Evolutionary conservation across 805 yeast genomes (phyloP), one percentile per base, ranked within the genome.

Genomic region (Tetrapisispora pingtungensis): DNA sequence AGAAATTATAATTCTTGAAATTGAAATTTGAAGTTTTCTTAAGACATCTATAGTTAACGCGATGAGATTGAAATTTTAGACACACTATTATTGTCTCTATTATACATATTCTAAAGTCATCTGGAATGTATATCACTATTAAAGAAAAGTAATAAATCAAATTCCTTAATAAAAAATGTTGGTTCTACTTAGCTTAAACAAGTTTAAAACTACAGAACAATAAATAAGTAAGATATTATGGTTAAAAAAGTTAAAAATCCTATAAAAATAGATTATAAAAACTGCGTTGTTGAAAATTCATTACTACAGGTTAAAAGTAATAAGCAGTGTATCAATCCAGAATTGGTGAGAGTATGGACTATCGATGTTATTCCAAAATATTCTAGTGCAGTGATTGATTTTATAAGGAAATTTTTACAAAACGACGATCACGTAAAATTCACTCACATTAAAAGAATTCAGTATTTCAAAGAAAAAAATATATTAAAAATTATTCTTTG

Each of bases 391-490:
- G 43, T 54, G 40, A 32, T 62, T 26, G 56, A 58, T 20, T 47
- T 62, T 17, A 54, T 66, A 14, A 55, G 63, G 32, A 52, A 51
- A 14, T 43, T 48, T 27, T 45, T 56, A 15, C 61, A 58, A 40
- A 49, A 46, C 6, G 14, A 49, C 12, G 66, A 62, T 36, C 64
- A 65, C 3, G 37, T 61, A 8, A 41, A 61, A 7, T 51, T 58
- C 24, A 46, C 48, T n/a, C 66, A 62, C 54, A 56, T 82, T 19
- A 84, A 84, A 55, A 61, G 87, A 44, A 69, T 83, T 26, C 65
- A 63, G 41, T 77, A 77, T 46, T 47, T 51, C 3, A 45, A 43
- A 0, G 46, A 46, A 7, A 42, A 34, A 7, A 42, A 38, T 10
- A 31, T 27, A 7, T 46, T 53, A 10, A 52, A 40, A 36, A 69